A percentile compares a stretch with the other conserved stretches of the same genome.
These are phyloP conservation scores for Flaveria ramosissima DNA, from an alignment of 129 eudicot species.

Conservation along the genomic window DNA sequence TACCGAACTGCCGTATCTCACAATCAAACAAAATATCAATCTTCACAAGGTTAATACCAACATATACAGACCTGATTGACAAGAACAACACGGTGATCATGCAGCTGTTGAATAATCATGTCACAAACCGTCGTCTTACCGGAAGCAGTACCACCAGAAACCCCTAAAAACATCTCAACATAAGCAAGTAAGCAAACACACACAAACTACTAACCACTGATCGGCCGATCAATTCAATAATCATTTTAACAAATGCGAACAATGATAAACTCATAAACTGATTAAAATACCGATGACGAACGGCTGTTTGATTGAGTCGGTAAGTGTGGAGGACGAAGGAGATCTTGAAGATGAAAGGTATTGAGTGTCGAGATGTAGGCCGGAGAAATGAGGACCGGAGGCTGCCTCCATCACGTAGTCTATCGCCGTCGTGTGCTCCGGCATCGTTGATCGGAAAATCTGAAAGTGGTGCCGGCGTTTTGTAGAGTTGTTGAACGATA, in stretches of 20 bases:
- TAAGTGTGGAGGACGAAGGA: conserved; percentile 23
- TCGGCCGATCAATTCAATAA: not conserved
- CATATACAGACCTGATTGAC: conserved; percentile 72
- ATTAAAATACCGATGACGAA: conserved; percentile 93
- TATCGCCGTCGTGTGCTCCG: conserved; percentile 64
- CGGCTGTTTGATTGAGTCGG: conserved; percentile 68
- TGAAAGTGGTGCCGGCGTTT: conserved; percentile 14
- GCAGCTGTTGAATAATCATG: conserved; percentile 99
- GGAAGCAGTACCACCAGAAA: conserved; percentile 97
- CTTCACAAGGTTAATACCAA: not conserved
- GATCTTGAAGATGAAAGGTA: conserved; percentile 48
- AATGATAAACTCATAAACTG: not conserved
- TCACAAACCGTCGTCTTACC: conserved; percentile 99
- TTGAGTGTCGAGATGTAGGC: conserved; percentile 65
- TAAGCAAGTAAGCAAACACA: not conserved
- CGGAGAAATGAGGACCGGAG: conserved; percentile 93
- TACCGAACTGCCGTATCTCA: not conserved
- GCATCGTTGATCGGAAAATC: conserved; percentile 39
- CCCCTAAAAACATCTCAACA: conserved; percentile 47
- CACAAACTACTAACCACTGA: not conserved
- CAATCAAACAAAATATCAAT: not conserved
- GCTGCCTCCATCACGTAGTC: conserved; percentile 95
- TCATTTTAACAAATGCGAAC: not conserved
- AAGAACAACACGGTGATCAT: conserved; percentile 96
- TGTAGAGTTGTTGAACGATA: conserved; percentile 10